These are phyloP conservation scores for Diplocarpon rosae DNA, from an alignment of 2,329 filamentous ascomycete species.

Conservation along the genomic window DNA sequence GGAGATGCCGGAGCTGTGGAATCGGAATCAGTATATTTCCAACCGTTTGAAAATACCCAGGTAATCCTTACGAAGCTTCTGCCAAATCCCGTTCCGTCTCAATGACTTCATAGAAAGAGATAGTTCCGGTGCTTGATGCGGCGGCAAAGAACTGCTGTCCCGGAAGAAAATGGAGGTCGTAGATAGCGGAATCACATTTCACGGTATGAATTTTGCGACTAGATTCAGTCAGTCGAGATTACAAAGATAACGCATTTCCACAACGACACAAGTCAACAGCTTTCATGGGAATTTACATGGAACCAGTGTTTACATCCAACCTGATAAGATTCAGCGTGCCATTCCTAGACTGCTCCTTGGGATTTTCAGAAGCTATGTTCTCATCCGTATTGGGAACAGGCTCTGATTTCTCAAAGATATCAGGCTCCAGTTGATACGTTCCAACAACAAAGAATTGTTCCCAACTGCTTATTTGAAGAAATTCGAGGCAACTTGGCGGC, in stretches of 20 bases:
- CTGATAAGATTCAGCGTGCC: constrained; percentile 63
- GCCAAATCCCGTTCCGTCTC: neutral
- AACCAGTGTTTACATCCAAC: constrained; percentile 25
- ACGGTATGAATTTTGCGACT: constrained; percentile 49
- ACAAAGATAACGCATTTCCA: neutral
- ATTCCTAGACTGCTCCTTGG: constrained; percentile 50
- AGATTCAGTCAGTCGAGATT: neutral
- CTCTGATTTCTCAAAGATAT: no score
- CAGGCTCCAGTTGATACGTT: constrained; percentile 64
- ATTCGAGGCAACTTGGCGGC: constrained; percentile 70
- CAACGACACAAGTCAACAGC: neutral
- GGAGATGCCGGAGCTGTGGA: neutral
- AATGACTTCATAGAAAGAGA: constrained; percentile 51
- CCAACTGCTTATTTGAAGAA: constrained; percentile 45
- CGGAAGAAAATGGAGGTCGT: constrained; percentile 76
- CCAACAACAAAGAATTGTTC: constrained; percentile 59
- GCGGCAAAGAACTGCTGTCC: constrained; percentile 49
- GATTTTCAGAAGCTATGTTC: neutral
- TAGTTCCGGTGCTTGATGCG: constrained; percentile 64
- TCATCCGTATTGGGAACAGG: constrained; percentile 13
- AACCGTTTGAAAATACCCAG: no score
- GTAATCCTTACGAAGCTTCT: no score
- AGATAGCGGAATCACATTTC: constrained; percentile 58
- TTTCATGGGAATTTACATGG: neutral
- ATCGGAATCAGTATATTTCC: no score